Base-by-base conservation (phyloP, 257 asterid species). In the Penstemon davidsonii region DNA sequence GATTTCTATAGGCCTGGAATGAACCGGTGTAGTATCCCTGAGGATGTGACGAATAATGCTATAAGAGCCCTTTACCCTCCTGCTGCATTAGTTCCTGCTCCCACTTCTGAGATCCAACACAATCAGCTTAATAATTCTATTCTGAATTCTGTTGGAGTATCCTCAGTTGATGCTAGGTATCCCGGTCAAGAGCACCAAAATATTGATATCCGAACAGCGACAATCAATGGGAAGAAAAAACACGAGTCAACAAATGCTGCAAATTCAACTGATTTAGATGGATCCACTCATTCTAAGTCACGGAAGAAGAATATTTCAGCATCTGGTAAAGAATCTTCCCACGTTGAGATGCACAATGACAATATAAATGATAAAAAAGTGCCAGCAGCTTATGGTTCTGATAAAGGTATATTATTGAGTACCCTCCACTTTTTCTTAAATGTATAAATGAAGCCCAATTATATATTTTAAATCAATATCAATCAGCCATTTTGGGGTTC, bases 1-100 rank as follows among this genome's bases (percentile, higher is more conserved):
- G 40, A 54, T 80, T 75, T 55, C 67, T 45, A 46, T 80, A 95
- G 99, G 93, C 96, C 97, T 78, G 92, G 88, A 77, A 80, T 83
- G 96, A 91, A 95, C 79, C 96, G 91, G 38, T 95, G 99, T 72
- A 75, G 71, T 69, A 65, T 95, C 79, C 83, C 87, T 9, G 96
- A 95, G 80, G 96, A 91, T 76, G 87, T 78, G 77, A 91, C 99
- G 5, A 86, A 96, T 40, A 86, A 80, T 72, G 91, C 96, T 77
- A 52, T 87, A 62, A 86, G 92, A 71, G 87, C 97, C 69, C 87
- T 80, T 68, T 87, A 91, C 87, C 90, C 86, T 59, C 96, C 89
- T 33, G 81, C 85, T 79, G 68, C 84, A 75, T 60, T 79, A 57
- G 80, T 77, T 73, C 75, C 74, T 54, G 73, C 73, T 69, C 67